phyloP scores from a whole-genome alignment of 768 basidiomycete species.

The Gautieria morchelliformis region DNA sequence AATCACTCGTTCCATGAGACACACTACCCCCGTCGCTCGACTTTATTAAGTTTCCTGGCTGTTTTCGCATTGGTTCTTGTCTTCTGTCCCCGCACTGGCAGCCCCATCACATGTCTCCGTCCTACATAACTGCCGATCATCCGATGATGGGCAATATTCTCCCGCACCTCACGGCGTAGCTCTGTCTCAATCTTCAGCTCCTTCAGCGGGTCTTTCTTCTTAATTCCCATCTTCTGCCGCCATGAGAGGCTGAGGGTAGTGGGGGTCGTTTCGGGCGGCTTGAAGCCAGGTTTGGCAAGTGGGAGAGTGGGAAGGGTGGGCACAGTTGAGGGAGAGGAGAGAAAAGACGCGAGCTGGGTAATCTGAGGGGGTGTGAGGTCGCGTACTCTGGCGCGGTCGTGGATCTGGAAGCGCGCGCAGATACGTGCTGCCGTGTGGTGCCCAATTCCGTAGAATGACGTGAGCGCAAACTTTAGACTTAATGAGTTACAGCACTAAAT shows the following conservation, averaged over 20 bases:
- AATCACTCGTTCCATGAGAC: not conserved
- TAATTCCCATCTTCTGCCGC: slow-evolving; percentile 1
- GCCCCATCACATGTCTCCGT: slow-evolving; percentile 82
- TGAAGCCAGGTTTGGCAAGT: slow-evolving; percentile 47
- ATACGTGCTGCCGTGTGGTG: slow-evolving; percentile 65
- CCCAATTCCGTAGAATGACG: slow-evolving; percentile 83
- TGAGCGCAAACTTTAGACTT: slow-evolving; percentile 68
- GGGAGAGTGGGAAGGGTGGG: slow-evolving; percentile 56
- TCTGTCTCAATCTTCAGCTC: slow-evolving; percentile 83
- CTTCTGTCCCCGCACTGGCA: slow-evolving; percentile 92
- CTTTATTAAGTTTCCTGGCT: slow-evolving; percentile 81
- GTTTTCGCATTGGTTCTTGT: slow-evolving; percentile 87
- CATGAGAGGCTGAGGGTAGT: slow-evolving; percentile 19
- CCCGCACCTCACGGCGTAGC: slow-evolving; percentile 67
- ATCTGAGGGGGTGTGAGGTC: slow-evolving; percentile 81
- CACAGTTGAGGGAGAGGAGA: slow-evolving; percentile 80
- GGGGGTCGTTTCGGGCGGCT: slow-evolving; percentile 35
- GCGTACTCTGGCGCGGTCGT: slow-evolving; percentile 71
- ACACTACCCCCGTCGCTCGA: slow-evolving; percentile 47
- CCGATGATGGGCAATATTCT: slow-evolving; percentile 87
- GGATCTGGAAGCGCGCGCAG: slow-evolving; percentile 88
- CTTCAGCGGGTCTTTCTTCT: slow-evolving; percentile 49
- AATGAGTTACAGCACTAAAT: not conserved
- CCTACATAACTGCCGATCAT: slow-evolving; percentile 94
- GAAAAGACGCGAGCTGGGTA: slow-evolving; percentile 86